Evolutionary conservation across 352 stramenopile species (phyloP), one percentile per base, ranked within the genome.

Genomic region (Pythium brassicae): DNA sequence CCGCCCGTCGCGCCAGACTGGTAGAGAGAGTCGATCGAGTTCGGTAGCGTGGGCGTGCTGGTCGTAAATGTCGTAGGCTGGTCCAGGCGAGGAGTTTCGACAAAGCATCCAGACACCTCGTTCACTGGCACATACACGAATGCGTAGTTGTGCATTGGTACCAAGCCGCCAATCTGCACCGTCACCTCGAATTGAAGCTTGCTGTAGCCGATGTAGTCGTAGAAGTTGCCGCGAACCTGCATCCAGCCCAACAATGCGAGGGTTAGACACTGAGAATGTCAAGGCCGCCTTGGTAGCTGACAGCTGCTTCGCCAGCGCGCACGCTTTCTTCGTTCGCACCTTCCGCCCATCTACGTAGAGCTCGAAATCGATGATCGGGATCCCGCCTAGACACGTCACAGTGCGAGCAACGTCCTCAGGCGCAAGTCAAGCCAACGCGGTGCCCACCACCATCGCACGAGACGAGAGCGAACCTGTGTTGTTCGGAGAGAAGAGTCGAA

Each of bases 111-210:
- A 0, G 78, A 87, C 6, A 78, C 65, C 20, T 75, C 74, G 49
- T 89, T 89, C 19, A 78, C 7, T 0, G 76, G 58, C 11, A 70
- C 46, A 20, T 77, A 76, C 23, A 72, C 68, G 20, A 89, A 79
- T 0, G 17, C 37, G 55, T 85, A 89, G 0, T 43, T 25, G 29
- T 55, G 78, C 27, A 68, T 56, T 8, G 78, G 59, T 2, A 53
- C 26, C 4, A 89, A 53, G 0, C 65, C 68, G 17, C 78, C 78
- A 8, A 89, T 59, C n/a, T 83, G 44, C 14, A 86, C 64, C 3
- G 59, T 86, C 14, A 73, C 55, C 25, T 71, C 25, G 20, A 77
- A 53, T 40, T 72, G 61, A 34, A 78, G 69, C 11, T 46, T 49
- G 48, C 56, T 59, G 26, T 57, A 26, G 3, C 35, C 35, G 7